A percentile compares a stretch with the other conserved stretches of the same genome.
Evolutionary conservation across 2,329 filamentous ascomycete genomes (phyloP).

Genomic region (Hypocreales sp.): DNA sequence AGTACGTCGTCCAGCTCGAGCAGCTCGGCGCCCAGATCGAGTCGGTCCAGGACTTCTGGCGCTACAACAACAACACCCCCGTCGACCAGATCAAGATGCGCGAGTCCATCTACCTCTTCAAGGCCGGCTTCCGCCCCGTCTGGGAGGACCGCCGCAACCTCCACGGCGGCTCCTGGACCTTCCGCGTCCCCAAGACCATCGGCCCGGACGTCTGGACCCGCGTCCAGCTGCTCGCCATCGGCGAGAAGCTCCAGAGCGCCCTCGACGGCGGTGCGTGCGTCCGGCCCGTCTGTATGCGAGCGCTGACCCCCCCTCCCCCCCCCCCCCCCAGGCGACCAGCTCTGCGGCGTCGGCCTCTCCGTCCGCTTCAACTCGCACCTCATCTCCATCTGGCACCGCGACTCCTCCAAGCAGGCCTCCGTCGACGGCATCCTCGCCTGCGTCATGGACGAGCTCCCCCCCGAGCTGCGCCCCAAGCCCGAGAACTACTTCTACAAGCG

Average conservation of each 20-base stretch:
- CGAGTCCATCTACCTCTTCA: conserved; percentile 68
- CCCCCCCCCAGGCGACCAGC: conserved; percentile 50
- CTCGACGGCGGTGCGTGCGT: conserved; percentile 52
- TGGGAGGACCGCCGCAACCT: conserved; percentile 83
- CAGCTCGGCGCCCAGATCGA: conserved; percentile 52
- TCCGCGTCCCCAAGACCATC: conserved; percentile 66
- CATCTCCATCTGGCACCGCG: conserved; percentile 87
- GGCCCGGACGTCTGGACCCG: conserved; percentile 67
- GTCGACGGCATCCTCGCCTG: conserved; percentile 59
- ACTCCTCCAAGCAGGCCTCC: conserved; percentile 64
- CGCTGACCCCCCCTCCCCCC: too few relatives aligned
- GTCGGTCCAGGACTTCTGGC: conserved; percentile 74
- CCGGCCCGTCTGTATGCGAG: too few relatives aligned
- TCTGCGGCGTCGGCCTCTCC: conserved; percentile 77
- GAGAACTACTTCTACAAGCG: conserved; percentile 75
- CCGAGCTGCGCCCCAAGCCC: conserved; percentile 55
- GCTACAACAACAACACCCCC: conserved; percentile 68
- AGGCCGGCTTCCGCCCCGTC: conserved; percentile 58
- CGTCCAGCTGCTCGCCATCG: conserved; percentile 68
- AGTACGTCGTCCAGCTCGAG: conserved; percentile 41
- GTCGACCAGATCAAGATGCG: conserved; percentile 62
- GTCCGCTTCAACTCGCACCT: conserved; percentile 82
- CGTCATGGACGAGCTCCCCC: conserved; percentile 57
- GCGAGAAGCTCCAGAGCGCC: conserved; percentile 61
- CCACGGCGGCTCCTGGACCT: conserved; percentile 80